Evolutionary conservation across 1,284 basidiomycete genomes (phyloP).

Genomic region (Anthracocystis panici-leucophaei): DNA sequence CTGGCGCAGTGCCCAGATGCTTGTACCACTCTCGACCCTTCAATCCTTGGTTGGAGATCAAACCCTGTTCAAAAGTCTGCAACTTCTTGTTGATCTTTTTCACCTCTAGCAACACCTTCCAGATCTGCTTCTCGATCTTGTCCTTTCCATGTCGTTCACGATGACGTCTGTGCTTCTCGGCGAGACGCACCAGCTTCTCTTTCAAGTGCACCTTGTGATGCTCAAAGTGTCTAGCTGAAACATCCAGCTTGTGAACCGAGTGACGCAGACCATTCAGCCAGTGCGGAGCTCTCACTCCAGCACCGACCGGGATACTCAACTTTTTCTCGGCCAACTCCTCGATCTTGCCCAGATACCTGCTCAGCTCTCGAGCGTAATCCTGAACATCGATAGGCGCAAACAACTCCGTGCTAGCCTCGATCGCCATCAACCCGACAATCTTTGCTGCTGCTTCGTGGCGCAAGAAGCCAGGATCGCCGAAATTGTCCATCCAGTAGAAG

Average conservation of each 20-base stretch:
- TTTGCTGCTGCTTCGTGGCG: slow-evolving; percentile 80
- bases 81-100: slow-evolving; percentile 79
- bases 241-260: slow-evolving; percentile 31
- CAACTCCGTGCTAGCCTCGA: slow-evolving; percentile 77
- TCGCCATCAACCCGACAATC: slow-evolving; percentile 70
- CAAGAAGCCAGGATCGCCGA: slow-evolving; percentile 81
- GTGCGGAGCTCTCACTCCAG: slow-evolving; percentile 9
- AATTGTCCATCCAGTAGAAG: slow-evolving; percentile 80
- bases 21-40: slow-evolving; percentile 80
- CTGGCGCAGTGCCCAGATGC: slow-evolving; percentile 88
- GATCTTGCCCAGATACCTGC: slow-evolving; percentile 50
- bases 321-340: slow-evolving; percentile 31
- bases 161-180: slow-evolving; percentile 10
- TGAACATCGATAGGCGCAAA: slow-evolving; percentile 80
- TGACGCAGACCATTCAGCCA: slow-evolving; percentile 29
- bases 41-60: slow-evolving; percentile 81
- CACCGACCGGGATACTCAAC: slow-evolving; percentile 15
- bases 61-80: slow-evolving; percentile 82
- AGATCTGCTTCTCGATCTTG: slow-evolving; percentile 24
- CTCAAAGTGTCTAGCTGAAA: slow-evolving; percentile 30
- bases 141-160: neutral
- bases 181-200: slow-evolving; percentile 26
- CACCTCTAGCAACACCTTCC: slow-evolving; percentile 76
- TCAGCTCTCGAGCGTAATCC: slow-evolving; percentile 54
- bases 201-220: slow-evolving; percentile 16